phyloP scores from a whole-genome alignment of 768 basidiomycete genomes.

The Xerocomellus dryophilus region DNA sequence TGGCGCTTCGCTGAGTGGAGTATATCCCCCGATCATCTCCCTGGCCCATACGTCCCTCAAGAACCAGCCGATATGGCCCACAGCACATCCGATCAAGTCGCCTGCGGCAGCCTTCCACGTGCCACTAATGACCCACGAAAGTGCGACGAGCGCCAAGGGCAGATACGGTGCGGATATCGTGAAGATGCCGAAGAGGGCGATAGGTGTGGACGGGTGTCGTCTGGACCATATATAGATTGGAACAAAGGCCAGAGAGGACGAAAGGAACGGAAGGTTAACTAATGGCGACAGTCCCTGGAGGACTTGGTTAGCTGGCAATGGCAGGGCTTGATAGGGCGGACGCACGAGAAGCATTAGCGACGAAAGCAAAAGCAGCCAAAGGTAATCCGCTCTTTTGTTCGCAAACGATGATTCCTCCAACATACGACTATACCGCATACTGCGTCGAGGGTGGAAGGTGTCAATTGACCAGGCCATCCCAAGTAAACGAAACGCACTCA shows the following conservation, averaged over 20 bases:
- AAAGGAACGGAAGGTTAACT: slow-evolving; percentile 90
- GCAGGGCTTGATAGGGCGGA: neutral
- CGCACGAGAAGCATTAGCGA: slow-evolving; percentile 82
- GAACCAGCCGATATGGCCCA: slow-evolving; percentile 86
- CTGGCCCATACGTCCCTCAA: slow-evolving; percentile 83
- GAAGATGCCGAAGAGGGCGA: slow-evolving; percentile 91
- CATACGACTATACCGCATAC: slow-evolving; percentile 97
- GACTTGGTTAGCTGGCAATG: neutral
- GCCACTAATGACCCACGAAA: slow-evolving; percentile 81
- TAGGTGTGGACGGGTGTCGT: slow-evolving; percentile 90
- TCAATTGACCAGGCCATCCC: neutral
- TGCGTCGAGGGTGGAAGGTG: slow-evolving; percentile 28
- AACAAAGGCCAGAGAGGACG: slow-evolving; percentile 88
- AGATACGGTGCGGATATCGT: slow-evolving; percentile 96
- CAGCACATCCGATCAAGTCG: slow-evolving; percentile 80
- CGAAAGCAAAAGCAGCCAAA: slow-evolving; percentile 88
- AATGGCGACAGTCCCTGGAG: slow-evolving; percentile 75
- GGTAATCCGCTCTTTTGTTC: slow-evolving; percentile 88
- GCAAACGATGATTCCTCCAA: slow-evolving; percentile 96
- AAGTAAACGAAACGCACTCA: slow-evolving; percentile 40
- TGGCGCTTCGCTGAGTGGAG: slow-evolving; percentile 71
- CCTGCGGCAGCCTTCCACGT: slow-evolving; percentile 82
- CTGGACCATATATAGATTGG: slow-evolving; percentile 98
- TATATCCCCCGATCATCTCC: slow-evolving; percentile 78
- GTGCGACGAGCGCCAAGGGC: slow-evolving; percentile 84